Percentiles rank a stretch among this genome's conserved stretches.
Evolutionary conservation across 371 early-diverging fungal species (phyloP).

Genomic region (Syncephalastrum racemosum): DNA sequence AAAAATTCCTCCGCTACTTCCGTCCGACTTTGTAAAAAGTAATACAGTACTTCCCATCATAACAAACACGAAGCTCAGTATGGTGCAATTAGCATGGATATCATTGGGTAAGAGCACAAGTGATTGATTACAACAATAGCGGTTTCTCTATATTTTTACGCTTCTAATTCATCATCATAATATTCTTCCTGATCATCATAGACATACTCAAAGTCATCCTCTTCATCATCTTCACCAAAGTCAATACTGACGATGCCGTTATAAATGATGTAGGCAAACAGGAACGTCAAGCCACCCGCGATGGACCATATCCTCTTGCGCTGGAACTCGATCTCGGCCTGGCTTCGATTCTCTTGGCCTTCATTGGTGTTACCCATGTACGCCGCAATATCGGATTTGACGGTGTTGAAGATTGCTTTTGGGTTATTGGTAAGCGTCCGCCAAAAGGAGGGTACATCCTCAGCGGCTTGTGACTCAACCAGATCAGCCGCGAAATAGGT

Average conservation of each 20-base stretch:
- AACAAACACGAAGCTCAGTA: background rate
- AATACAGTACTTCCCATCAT: too few relatives aligned
- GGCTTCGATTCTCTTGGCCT: slow-evolving; percentile 38
- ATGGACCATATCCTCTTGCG: slow-evolving; percentile 61
- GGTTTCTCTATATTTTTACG: too few relatives aligned
- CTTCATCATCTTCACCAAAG: slow-evolving; percentile 36
- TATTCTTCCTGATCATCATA: slow-evolving; percentile 22
- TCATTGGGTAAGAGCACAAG: too few relatives aligned
- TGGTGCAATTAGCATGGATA: too few relatives aligned
- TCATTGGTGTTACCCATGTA: slow-evolving; percentile 35
- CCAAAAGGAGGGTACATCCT: slow-evolving; percentile 58
- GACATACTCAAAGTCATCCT: slow-evolving; percentile 17
- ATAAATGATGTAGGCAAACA: slow-evolving; percentile 54
- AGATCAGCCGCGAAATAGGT: slow-evolving; percentile 19
- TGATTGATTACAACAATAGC: too few relatives aligned
- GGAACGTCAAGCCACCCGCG: slow-evolving; percentile 54
- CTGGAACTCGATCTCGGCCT: slow-evolving; percentile 59
- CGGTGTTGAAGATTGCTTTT: slow-evolving; percentile 41
- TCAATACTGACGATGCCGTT: slow-evolving; percentile 60
- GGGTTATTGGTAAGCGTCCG: slow-evolving; percentile 48
- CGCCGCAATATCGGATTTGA: slow-evolving; percentile 37
- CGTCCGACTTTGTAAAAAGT: background rate
- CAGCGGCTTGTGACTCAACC: slow-evolving; percentile 24
- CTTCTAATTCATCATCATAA: slow-evolving; percentile 9
- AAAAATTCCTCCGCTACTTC: too few relatives aligned